phyloP scores from a whole-genome alignment of 2,329 filamentous ascomycete species.

The Calonectria pauciramosa region DNA sequence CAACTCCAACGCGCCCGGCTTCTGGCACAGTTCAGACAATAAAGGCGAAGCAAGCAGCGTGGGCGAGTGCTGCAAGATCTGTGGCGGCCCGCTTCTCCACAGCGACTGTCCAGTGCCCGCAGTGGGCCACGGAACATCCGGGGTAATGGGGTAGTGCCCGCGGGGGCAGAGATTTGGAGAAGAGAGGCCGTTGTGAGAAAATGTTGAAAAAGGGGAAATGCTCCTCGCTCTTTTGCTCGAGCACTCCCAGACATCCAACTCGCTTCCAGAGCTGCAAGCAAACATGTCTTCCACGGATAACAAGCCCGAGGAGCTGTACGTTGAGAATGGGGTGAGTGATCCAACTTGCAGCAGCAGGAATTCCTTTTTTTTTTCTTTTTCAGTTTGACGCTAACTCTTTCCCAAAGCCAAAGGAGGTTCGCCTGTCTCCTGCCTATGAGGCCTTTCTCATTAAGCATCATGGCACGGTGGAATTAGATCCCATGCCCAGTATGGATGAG shows the following conservation, averaged over 20 bases:
- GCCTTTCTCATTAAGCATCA: conserved; percentile 17
- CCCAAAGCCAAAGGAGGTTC: not conserved
- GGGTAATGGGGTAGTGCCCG: conserved; percentile 18
- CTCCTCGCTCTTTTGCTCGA: not conserved
- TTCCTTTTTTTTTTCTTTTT: not conserved
- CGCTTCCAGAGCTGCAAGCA: not conserved
- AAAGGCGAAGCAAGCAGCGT: not conserved
- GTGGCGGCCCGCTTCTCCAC: conserved; percentile 15
- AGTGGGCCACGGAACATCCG: conserved; percentile 16
- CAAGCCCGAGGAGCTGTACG: conserved; percentile 22
- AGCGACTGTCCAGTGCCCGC: not conserved
- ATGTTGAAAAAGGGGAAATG: conserved; percentile 13
- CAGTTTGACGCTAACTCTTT: not conserved
- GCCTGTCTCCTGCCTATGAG: conserved; percentile 9
- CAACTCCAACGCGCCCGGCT: no score
- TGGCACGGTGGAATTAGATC: conserved; percentile 18
- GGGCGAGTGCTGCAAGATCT: not conserved
- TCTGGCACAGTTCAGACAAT: not conserved
- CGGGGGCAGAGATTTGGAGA: conserved; percentile 6
- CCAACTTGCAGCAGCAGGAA: not conserved
- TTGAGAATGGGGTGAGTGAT: conserved; percentile 19
- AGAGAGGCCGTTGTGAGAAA: not conserved
- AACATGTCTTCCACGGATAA: conserved; percentile 16
- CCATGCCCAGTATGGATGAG: conserved; percentile 26
- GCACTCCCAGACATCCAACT: not conserved